Conservation (phyloP, 2,329 filamentous ascomycete genomes). For the Shiraia sp. region DNA sequence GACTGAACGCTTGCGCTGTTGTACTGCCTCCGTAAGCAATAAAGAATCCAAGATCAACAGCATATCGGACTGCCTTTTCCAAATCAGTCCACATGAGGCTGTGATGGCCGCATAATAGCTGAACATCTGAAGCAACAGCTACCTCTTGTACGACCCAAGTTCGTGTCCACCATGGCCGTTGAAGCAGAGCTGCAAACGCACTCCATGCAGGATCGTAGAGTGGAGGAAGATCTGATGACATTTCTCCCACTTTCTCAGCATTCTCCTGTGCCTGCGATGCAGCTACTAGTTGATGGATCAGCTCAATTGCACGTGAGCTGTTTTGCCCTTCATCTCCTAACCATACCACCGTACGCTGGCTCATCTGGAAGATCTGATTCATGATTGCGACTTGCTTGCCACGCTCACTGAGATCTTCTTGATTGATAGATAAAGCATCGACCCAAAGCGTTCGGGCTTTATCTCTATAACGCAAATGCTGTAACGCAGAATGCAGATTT, state of each 20-base stretch:
- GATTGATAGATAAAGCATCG: conserved; percentile 13
- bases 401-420: conserved; percentile 6
- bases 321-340: conserved; percentile 19
- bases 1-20: conserved; percentile 10
- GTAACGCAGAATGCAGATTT: conserved; percentile 8
- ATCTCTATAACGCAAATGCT: conserved; percentile 1
- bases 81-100: conserved; percentile 12
- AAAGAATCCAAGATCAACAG: conserved; percentile 12
- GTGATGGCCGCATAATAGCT: conserved; percentile 8
- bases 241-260: neutral
- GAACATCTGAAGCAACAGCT: conserved; percentile 4
- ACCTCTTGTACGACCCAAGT: conserved; percentile 23
- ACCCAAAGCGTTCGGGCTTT: conserved; percentile 8
- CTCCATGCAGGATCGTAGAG: conserved; percentile 8
- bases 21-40: conserved; percentile 9
- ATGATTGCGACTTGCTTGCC: conserved; percentile 19
- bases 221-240: conserved; percentile 5
- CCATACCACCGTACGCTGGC: conserved; percentile 29
- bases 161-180: conserved; percentile 15
- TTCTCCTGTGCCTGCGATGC: neutral
- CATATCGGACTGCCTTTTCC: conserved; percentile 8
- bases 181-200: conserved; percentile 10
- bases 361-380: conserved; percentile 29
- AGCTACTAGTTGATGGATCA: conserved; percentile 5
- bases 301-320: conserved; percentile 6